Base-by-base conservation (phyloP, 2,329 filamentous ascomycete species). In the Basipetospora chlamydospora region DNA sequence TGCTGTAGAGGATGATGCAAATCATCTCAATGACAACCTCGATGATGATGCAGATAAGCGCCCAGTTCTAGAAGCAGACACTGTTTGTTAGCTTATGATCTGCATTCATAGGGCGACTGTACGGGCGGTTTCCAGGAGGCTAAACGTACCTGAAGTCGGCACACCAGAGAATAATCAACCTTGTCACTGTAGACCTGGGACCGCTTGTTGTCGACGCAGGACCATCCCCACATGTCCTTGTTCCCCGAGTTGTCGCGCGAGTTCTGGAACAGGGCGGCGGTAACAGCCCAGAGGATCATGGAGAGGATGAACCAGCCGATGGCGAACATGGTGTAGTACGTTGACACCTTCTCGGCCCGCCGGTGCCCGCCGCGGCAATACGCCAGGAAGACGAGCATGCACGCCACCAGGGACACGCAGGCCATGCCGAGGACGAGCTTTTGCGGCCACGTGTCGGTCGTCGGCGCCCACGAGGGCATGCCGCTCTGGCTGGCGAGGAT, bases 141-240 rank as follows among this genome's bases (percentile, higher is more conserved):
- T n/a, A n/a, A 18, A 12, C 35, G 18, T 31, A 37, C 35, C 42
- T 95, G 62, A 50, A 98, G 74, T 49, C 88, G 80, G 65, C 90
- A 98, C 46, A 96, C 71, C 35, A 98, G 78, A 18, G 75, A 75
- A 59, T 96, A 98, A 59, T 90, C 70, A 47, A 98, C 73, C 49
- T 90, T 77, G 39, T 87, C 66, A 42, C 74, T 54, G 56, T 88
- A 96, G 37, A 94, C 63, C 35, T 85, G 60, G 38, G 77, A 64
- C 42, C 88, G 77, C 45, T 78, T 75, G 57, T 95, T 96, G 50
- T 93, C 72, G 39, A 87, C 80, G 57, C 90, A 98, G n/a, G 85
- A 76, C 90, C 90, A 98, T 41, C 88, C 87, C 90, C 90, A 98
- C 58, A 98, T 73, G 57, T 98, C 90, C 58, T 94, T 76, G 51